Evolutionary conservation across 345 rosid genomes (phyloP).

Genomic region (Eucalyptus sp.): DNA sequence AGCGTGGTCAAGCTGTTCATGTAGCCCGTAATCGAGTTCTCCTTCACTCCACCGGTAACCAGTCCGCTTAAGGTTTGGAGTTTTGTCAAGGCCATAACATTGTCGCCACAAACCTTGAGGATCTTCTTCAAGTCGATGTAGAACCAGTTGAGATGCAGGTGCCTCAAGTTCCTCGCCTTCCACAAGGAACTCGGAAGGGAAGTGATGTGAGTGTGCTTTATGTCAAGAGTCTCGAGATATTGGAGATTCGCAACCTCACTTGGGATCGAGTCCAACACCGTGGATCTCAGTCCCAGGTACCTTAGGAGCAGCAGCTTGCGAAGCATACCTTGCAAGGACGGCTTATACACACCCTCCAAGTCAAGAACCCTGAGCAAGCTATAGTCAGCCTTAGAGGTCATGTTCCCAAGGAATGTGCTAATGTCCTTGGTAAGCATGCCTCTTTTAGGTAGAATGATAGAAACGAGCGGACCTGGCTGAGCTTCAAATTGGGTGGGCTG

Average conservation of each 20-base stretch:
- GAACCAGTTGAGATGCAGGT: background rate
- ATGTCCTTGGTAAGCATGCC: background rate
- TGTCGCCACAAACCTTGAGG: background rate
- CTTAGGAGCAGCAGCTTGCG: background rate
- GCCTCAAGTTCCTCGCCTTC: background rate
- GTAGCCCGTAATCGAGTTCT: background rate
- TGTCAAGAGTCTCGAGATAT: conserved; percentile 1
- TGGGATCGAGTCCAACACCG: background rate
- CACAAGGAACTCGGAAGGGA: background rate
- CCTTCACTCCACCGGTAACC: background rate
- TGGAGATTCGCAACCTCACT: background rate
- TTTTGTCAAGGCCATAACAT: background rate
- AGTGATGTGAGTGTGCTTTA: background rate
- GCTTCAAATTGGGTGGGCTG: background rate
- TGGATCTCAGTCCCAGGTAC: conserved; percentile 15
- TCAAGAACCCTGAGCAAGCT: background rate
- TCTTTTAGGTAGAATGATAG: background rate
- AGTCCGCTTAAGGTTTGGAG: background rate
- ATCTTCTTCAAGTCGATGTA: background rate
- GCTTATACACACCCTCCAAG: conserved; percentile 6
- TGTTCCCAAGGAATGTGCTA: background rate
- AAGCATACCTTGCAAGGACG: background rate
- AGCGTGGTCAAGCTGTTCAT: background rate
- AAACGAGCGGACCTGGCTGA: background rate
- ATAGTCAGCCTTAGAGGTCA: background rate